A percentile compares a stretch with the other conserved stretches of the same genome.
Evolutionary conservation across 1,284 basidiomycete species (phyloP).

Genomic region (Kalmanozyma brasiliensis): DNA sequence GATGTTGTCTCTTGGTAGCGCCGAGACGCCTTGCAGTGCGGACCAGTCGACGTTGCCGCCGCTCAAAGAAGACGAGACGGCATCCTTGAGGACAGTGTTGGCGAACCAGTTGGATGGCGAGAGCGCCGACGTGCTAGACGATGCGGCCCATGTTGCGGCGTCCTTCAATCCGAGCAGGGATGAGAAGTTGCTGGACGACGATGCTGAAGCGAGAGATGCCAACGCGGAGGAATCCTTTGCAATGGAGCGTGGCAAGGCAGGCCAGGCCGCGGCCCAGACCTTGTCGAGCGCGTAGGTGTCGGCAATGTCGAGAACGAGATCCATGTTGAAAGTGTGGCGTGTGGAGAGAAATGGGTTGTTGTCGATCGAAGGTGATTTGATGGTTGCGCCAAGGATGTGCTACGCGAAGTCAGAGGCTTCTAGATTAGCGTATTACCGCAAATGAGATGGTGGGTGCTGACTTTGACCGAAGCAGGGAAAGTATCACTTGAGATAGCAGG

Average conservation of each 20-base stretch:
- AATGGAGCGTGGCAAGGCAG: constrained; percentile 67
- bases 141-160: constrained; percentile 32
- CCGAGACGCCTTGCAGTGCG: constrained; percentile 34
- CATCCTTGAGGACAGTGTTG: constrained; percentile 36
- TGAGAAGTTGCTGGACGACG: constrained; percentile 35
- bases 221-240: constrained; percentile 35
- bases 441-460: too few species aligned
- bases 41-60: constrained; percentile 40
- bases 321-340: constrained; percentile 73
- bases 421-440: too few species aligned
- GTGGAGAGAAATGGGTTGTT: neutral
- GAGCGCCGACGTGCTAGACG: constrained; percentile 30
- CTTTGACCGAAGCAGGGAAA: too few species aligned
- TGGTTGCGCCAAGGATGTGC: too few species aligned
- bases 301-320: constrained; percentile 78
- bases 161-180: constrained; percentile 18
- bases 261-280: constrained; percentile 79
- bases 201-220: constrained; percentile 30
- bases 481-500: too few species aligned
- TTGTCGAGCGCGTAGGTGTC: constrained; percentile 83
- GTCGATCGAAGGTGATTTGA: too few species aligned
- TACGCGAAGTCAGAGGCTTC: too few species aligned
- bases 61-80: constrained; percentile 25
- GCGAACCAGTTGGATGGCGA: constrained; percentile 26
- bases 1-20: constrained; percentile 56